phyloP scores from a whole-genome alignment of 306 rosid species.

The Cercis canadensis region DNA sequence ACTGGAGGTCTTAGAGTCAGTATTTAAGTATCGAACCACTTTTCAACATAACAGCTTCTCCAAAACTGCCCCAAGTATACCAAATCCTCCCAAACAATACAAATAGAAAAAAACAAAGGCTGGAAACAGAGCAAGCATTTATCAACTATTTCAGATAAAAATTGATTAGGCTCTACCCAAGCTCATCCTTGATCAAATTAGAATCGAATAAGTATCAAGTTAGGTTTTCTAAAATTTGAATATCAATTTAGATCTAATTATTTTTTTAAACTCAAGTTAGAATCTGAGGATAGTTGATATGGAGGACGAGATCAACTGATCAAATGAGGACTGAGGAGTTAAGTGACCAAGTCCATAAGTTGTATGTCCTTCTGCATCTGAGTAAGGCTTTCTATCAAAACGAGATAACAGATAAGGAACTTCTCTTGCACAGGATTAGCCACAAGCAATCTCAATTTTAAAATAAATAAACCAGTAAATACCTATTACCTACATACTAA shows the following conservation, averaged over 20 bases:
- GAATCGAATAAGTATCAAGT: neutral
- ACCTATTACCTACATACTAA: too few relatives aligned
- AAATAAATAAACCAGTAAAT: too few relatives aligned
- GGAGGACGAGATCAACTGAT: neutral
- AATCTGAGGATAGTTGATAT: too few relatives aligned
- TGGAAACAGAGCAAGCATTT: neutral
- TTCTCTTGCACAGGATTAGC: too few relatives aligned
- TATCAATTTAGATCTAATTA: neutral
- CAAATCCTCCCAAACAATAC: neutral
- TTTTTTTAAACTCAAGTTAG: neutral
- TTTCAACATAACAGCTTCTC: constrained; percentile 19
- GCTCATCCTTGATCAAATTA: neutral
- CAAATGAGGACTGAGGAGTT: neutral
- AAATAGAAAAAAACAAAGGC: neutral
- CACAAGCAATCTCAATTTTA: too few relatives aligned
- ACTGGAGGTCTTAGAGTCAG: constrained; percentile 3
- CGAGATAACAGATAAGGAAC: too few relatives aligned
- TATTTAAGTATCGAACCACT: neutral
- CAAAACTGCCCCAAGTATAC: neutral
- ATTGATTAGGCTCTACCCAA: neutral
- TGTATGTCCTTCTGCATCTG: too few relatives aligned
- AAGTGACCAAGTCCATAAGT: too few relatives aligned
- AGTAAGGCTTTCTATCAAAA: too few relatives aligned
- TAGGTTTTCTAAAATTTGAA: too few relatives aligned
- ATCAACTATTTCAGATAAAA: neutral